Base-by-base conservation (phyloP, 164 flowering plant genomes). In the Vitis amurensis region DNA sequence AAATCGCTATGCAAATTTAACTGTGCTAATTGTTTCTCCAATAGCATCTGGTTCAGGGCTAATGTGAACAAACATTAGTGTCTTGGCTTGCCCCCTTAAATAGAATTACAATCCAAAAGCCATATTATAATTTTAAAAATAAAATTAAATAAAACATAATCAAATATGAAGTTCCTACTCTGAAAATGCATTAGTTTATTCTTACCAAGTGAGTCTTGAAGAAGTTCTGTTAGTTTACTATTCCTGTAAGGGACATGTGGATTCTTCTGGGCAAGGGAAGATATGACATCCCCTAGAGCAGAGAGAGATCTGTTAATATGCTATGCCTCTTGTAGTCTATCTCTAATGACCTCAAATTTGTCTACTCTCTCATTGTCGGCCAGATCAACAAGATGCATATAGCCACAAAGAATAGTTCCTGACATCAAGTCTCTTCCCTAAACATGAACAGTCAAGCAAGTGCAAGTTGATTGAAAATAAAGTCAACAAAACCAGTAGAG, bases 21-120 rank as follows among this genome's bases (percentile, higher is more conserved):
- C 84, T 19, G 91, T 90, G 73, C 95, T 90, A 66, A 88, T 72
- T 58, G 92, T 88, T 76, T 90, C 95, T 63, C 91, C 92, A 51
- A 82, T 49, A 37, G 90, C 90, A 78, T 88, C 82, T 19, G 77
- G 68, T 73, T 84, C 97, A 55, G 97, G 97, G 81, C 95, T 91
- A 70, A 92, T 88, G 78, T 94, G 97, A 67, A 94, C 97, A 86
- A 94, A 94, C 98, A 94, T 94, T 4, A 94, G 72, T 15, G 98
- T 94, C 86, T 94, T 94, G 50, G 98, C 98, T 62, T 93, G 97
- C 53, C 98, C 98, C 14, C 98, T 97, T 93, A 71, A 59, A 68
- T 61, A 71, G 17, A n/a, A 50, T 17, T 31, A 50, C 14, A 71
- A 8, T 19, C 55, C 30, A 52, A 55, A 55, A 44, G 23, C 49